phyloP scores from a whole-genome alignment of 768 basidiomycete species.

The Pleurotus eryngii region DNA sequence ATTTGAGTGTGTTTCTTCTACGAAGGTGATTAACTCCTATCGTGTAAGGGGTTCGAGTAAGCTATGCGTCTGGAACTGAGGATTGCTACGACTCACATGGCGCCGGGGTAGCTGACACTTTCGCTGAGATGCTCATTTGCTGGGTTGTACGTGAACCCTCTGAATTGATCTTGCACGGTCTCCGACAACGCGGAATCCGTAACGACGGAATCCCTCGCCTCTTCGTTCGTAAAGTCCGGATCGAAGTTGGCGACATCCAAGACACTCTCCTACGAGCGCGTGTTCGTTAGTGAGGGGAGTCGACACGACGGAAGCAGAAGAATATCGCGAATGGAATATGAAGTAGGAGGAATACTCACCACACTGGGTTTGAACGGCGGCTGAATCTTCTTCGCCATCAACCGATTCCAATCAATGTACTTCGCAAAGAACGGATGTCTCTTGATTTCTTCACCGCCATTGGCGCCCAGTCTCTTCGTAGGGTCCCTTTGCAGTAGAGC shows the following conservation, averaged over 20 bases:
- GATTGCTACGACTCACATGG: slow-evolving; percentile 25
- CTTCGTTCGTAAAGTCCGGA: slow-evolving; percentile 94
- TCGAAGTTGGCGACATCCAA: slow-evolving; percentile 97
- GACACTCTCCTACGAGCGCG: slow-evolving; percentile 65
- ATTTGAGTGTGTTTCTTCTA: too few relatives aligned
- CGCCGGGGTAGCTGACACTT: slow-evolving; percentile 67
- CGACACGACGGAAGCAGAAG: background rate
- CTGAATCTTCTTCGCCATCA: slow-evolving; percentile 92
- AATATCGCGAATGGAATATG: background rate
- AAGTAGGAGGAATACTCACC: slow-evolving; percentile 40
- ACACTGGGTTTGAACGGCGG: slow-evolving; percentile 98
- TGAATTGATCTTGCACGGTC: slow-evolving; percentile 96
- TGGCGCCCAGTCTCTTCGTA: slow-evolving; percentile 77
- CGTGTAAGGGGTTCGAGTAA: too few relatives aligned
- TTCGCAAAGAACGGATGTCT: slow-evolving; percentile 92
- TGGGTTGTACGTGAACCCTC: slow-evolving; percentile 86
- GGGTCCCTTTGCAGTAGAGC: slow-evolving; percentile 91
- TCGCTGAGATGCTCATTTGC: slow-evolving; percentile 82
- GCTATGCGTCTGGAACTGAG: too few relatives aligned
- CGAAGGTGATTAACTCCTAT: too few relatives aligned
- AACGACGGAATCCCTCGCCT: slow-evolving; percentile 93
- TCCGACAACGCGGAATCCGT: slow-evolving; percentile 89
- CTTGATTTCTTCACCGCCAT: slow-evolving; percentile 96
- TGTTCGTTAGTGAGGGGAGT: slow-evolving; percentile 3
- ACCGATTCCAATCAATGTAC: slow-evolving; percentile 87